Conservation (phyloP, 2,329 filamentous ascomycete genomes). For the Epichloe baconii region DNA sequence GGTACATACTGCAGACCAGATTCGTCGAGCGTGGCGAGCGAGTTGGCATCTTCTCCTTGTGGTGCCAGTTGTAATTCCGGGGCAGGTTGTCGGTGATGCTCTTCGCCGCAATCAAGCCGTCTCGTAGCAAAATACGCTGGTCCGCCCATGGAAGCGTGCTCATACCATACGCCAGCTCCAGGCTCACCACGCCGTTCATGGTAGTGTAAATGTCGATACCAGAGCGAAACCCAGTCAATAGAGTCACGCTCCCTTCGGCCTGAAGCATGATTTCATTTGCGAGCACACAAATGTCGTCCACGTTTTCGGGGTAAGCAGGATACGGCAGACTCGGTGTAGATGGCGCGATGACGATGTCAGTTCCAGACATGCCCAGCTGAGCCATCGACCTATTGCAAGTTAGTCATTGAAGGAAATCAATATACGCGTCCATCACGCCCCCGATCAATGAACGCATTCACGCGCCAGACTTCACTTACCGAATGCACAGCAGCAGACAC, state of each 20-base stretch:
- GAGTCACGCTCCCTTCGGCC: constrained; percentile 52
- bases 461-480: constrained; percentile 26
- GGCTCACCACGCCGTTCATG: constrained; percentile 65
- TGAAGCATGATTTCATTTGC: constrained; percentile 58
- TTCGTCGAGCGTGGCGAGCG: constrained; percentile 29
- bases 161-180: constrained; percentile 72
- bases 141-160: constrained; percentile 64
- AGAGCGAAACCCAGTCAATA: constrained; percentile 68
- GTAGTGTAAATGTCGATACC: constrained; percentile 68
- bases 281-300: constrained; percentile 74
- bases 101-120: constrained; percentile 59
- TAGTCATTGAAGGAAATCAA: background rate
- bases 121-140: constrained; percentile 61
- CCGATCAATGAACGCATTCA: background rate
- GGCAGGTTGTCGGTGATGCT: constrained; percentile 55
- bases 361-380: constrained; percentile 60
- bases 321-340: constrained; percentile 64
- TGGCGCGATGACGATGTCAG: constrained; percentile 62
- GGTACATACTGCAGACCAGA: constrained; percentile 38
- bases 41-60: constrained; percentile 21
- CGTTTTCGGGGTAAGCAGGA: constrained; percentile 65
- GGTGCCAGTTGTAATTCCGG: constrained; percentile 49
- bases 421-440: background rate
- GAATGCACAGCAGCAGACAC: constrained; percentile 62
- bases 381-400: constrained; percentile 48